Base-by-base conservation (phyloP, 164 flowering plant species). In the Vitis riparia region DNA sequence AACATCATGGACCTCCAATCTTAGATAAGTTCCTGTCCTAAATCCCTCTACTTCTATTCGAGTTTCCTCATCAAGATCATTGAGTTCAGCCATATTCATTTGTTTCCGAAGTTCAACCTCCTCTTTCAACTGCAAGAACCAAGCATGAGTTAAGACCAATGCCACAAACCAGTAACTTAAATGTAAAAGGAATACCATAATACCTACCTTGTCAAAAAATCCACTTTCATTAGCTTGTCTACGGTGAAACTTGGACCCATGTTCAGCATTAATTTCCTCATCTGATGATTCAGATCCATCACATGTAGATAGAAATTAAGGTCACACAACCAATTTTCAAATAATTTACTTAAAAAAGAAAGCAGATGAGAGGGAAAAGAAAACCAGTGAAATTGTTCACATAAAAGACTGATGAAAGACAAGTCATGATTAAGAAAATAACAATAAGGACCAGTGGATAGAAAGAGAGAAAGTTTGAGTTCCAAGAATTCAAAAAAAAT, bases 41-140 rank as follows among this genome's bases (percentile, higher is more conserved):
- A 85, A 93, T 8, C 99, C 99, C 81, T 95, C 96, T 19, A 95
- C 79, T 75, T 93, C 98, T 48, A 88, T 5, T 30, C 94, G 85
- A 65, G 90, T 84, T 27, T 74, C 85, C 76, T 95, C 99, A 77
- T 93, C 99, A 68, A 95, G 84, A 66, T 89, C 91, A 73, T 87
- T 81, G 52, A 95, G 97, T 77, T 93, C 99, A 27, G 90, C 88
- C 50, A 85, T 68, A 79, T 95, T 95, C 77, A 70, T 83, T 75
- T 93, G 98, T 73, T 84, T 90, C 71, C 78, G 91, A 73, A 90
- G 88, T 68, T 93, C 97, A 66, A 82, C 76, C 73, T 93, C 97
- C 82, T 87, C 95, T 78, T 93, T 93, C 81, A 91, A 70, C 99
- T 95, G 85, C 65, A 83, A 74, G 51, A 68, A 67, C 47, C 62